A percentile compares a stretch with the other conserved stretches of the same genome.
phyloP scores from a whole-genome alignment of 306 rosid genomes.

The Phaseolus lunatus region DNA sequence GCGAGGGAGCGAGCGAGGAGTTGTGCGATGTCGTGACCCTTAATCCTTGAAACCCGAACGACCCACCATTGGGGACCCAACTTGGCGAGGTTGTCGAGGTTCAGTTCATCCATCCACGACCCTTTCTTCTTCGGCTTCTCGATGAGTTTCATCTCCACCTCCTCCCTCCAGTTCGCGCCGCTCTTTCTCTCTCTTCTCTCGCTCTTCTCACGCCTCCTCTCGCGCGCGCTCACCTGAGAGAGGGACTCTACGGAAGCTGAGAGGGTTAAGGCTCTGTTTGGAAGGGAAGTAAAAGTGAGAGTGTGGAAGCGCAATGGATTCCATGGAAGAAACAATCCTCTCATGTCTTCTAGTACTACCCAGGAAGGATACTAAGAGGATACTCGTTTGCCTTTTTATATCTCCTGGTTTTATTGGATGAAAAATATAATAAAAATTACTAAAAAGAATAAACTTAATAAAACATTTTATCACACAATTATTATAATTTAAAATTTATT shows the following conservation, averaged over 20 bases:
- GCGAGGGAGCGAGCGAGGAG: conserved; percentile 73
- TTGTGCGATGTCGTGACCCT: conserved; percentile 64
- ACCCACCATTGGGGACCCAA: conserved; percentile 92
- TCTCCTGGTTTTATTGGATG: too few species aligned
- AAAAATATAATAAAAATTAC: too few species aligned
- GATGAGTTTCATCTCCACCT: conserved; percentile 75
- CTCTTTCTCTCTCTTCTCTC: conserved; percentile 74
- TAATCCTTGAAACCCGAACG: conserved; percentile 64
- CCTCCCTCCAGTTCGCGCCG: conserved; percentile 72
- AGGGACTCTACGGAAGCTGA: conserved; percentile 56
- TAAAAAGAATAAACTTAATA: too few species aligned
- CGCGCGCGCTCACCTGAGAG: conserved; percentile 61
- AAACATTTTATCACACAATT: too few species aligned
- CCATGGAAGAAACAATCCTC: conserved; percentile 61
- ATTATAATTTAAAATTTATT: too few species aligned
- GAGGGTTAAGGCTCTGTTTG: conserved; percentile 36
- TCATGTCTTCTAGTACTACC: conserved; percentile 46
- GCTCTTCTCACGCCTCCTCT: conserved; percentile 73
- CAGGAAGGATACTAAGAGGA: neutral
- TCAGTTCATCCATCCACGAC: conserved; percentile 78
- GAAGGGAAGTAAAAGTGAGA: conserved; percentile 41
- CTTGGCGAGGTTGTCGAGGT: conserved; percentile 71
- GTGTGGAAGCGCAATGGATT: conserved; percentile 52
- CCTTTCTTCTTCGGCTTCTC: conserved; percentile 73
- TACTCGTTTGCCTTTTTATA: neutral